Conservation (phyloP, 257 asterid genomes). For the Capsicum baccatum region DNA sequence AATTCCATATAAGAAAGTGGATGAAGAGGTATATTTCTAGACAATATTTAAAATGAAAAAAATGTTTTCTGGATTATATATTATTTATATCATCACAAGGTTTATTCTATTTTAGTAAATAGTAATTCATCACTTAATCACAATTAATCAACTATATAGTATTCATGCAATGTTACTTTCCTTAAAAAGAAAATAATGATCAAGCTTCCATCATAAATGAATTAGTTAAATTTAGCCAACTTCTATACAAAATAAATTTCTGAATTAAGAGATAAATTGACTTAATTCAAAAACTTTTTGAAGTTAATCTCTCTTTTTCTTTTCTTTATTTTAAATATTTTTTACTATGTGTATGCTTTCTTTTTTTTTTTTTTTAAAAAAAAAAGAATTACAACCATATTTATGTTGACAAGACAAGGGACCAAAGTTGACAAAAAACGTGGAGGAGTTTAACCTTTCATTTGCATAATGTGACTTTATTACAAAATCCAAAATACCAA, state of each 20-base stretch:
- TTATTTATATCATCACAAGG: not conserved
- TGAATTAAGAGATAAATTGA: not conserved
- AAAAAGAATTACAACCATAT: not conserved
- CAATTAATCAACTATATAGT: not conserved
- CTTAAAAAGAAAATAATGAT: not conserved
- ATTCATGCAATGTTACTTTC: not conserved
- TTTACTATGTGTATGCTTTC: no score
- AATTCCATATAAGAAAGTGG: not conserved
- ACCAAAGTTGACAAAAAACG: conserved; percentile 25
- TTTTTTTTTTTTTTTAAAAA: no score
- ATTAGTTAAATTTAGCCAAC: not conserved
- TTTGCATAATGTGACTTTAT: conserved; percentile 19
- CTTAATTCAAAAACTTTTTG: not conserved
- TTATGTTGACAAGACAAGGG: conserved; percentile 20
- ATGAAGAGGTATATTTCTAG: not conserved
- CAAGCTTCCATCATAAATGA: not conserved
- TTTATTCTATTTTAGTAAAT: not conserved
- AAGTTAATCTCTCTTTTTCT: not conserved
- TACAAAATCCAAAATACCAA: conserved; percentile 21
- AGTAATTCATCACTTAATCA: not conserved
- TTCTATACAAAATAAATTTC: not conserved
- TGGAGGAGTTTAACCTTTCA: not conserved
- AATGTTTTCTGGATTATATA: not conserved
- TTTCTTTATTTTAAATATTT: no score
- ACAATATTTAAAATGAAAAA: not conserved